phyloP scores from a whole-genome alignment of 768 basidiomycete genomes.

The Suillus alpinus region DNA sequence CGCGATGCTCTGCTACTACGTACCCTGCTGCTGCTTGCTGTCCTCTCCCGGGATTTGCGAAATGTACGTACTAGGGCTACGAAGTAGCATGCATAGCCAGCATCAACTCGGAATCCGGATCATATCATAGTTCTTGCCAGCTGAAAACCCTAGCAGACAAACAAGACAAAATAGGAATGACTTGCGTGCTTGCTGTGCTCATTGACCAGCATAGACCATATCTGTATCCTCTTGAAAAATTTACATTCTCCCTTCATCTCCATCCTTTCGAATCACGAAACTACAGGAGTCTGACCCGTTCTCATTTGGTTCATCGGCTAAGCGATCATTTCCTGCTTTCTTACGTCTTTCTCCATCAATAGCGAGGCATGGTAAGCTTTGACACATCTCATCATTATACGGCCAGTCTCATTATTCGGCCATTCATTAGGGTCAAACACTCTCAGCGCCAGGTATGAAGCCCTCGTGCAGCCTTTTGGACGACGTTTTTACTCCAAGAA shows the following conservation, averaged over 20 bases:
- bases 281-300: neutral
- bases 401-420: conserved; percentile 4
- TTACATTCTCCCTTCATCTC: neutral
- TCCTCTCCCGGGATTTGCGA: neutral
- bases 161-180: conserved; percentile 31
- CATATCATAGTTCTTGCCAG: neutral
- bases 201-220: conserved; percentile 7
- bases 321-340: conserved; percentile 8
- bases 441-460: conserved; percentile 71
- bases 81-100: neutral
- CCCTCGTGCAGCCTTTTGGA: conserved; percentile 1
- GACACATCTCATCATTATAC: conserved; percentile 4
- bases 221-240: conserved; percentile 3
- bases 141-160: conserved; percentile 20
- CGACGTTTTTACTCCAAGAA: conserved; percentile 6
- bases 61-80: neutral
- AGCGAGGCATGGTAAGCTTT: conserved; percentile 26
- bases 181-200: conserved; percentile 2
- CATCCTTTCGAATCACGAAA: neutral
- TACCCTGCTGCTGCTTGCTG: neutral
- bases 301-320: neutral
- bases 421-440: conserved; percentile 72
- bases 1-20: neutral
- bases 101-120: neutral
- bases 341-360: conserved; percentile 24